These are phyloP conservation scores for Arachis stenosperma DNA, from an alignment of 306 rosid genomes.

Conservation along the genomic window DNA sequence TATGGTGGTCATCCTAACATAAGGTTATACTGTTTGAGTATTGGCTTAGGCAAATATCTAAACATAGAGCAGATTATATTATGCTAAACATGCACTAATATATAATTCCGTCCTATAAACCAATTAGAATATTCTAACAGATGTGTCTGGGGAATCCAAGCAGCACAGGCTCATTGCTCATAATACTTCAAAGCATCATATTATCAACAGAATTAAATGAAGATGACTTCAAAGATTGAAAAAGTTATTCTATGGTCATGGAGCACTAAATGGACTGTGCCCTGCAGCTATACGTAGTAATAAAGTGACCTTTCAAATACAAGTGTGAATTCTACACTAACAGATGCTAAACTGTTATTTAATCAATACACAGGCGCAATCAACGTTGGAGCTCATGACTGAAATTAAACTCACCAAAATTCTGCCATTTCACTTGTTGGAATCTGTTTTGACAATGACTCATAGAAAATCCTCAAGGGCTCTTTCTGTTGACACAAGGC, in stretches of 20 bases:
- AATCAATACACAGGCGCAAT: no score
- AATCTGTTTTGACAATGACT: constrained; percentile 87
- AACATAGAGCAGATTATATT: not conserved
- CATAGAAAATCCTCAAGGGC: constrained; percentile 83
- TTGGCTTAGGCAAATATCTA: not conserved
- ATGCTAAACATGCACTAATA: no score
- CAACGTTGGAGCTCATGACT: not conserved
- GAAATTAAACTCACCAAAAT: constrained; percentile 63
- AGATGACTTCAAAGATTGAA: not conserved
- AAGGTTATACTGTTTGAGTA: constrained; percentile 3
- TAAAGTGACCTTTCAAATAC: no score
- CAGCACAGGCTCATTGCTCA: constrained; percentile 10
- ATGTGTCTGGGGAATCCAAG: constrained; percentile 19
- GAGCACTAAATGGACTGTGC: no score
- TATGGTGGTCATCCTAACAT: not conserved
- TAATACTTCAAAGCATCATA: constrained; percentile 14
- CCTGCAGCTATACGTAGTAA: no score
- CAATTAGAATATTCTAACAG: not conserved
- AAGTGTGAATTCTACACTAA: no score
- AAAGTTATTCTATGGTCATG: not conserved
- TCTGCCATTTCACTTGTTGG: constrained; percentile 94
- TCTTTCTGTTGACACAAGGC: constrained; percentile 75
- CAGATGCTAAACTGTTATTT: no score
- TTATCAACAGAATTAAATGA: not conserved
- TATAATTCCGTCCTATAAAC: not conserved